Evolutionary conservation across 2,329 filamentous ascomycete genomes (phyloP).

Genomic region (Fusarium transvaalense): DNA sequence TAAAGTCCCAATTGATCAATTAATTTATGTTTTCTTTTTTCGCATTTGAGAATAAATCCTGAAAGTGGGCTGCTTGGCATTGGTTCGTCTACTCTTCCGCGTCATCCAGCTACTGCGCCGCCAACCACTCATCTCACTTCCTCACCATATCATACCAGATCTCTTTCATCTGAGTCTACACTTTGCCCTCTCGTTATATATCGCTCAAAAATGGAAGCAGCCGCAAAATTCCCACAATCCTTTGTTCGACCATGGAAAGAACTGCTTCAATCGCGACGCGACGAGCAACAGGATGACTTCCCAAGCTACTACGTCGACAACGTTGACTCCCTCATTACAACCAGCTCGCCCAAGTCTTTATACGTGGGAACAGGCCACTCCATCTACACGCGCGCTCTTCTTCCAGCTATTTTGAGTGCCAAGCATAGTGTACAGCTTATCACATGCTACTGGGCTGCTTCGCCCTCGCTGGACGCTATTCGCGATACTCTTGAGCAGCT

Average conservation of each 20-base stretch:
- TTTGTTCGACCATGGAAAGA: slow-evolving; percentile 57
- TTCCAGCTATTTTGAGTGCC: slow-evolving; percentile 72
- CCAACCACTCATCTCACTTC: slow-evolving; percentile 4
- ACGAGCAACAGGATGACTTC: slow-evolving; percentile 57
- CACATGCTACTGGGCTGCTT: slow-evolving; percentile 85
- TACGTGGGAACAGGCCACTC: slow-evolving; percentile 69
- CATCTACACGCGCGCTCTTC: slow-evolving; percentile 66
- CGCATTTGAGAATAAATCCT: background rate
- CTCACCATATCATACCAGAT: background rate
- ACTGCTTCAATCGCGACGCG: slow-evolving; percentile 49
- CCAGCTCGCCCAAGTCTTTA: slow-evolving; percentile 62
- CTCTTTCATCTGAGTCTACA: background rate
- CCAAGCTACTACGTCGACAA: slow-evolving; percentile 62
- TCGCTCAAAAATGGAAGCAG: slow-evolving; percentile 14
- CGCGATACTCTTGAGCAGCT: slow-evolving; percentile 69
- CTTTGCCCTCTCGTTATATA: background rate
- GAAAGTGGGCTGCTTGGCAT: slow-evolving; percentile 31
- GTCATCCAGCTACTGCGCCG: slow-evolving; percentile 40
- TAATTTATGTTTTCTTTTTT: background rate
- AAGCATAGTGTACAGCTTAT: slow-evolving; percentile 77
- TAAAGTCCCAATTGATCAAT: background rate
- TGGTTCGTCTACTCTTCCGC: slow-evolving; percentile 14
- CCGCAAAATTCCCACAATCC: slow-evolving; percentile 51
- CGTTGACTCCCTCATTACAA: slow-evolving; percentile 61
- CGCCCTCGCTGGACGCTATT: slow-evolving; percentile 70